Evolutionary conservation across 176 grass and related monocot species (phyloP).

Genomic region (Tillandsia leiboldiana): DNA sequence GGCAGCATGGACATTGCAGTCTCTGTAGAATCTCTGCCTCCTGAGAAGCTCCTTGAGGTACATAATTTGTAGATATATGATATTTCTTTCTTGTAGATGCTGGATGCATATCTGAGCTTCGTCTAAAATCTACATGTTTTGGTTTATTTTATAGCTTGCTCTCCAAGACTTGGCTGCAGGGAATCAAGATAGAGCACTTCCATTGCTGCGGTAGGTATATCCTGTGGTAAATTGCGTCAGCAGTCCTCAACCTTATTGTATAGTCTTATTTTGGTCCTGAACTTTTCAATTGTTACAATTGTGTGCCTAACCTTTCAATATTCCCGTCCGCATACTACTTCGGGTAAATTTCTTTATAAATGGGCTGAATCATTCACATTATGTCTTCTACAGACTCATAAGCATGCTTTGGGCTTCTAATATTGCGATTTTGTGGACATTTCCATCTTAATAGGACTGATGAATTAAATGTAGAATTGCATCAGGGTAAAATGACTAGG

Average conservation of each 20-base stretch:
- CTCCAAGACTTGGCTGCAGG: slow-evolving; percentile 23
- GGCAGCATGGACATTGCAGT: slow-evolving; percentile 3
- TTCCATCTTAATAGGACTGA: no score
- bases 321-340: no score
- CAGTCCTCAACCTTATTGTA: neutral
- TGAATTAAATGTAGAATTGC: no score
- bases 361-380: no score
- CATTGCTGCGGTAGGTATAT: slow-evolving; percentile 5
- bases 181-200: slow-evolving; percentile 4
- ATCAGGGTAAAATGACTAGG: no score
- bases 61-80: neutral
- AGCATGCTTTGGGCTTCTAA: no score
- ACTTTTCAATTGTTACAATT: no score
- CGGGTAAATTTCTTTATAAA: no score
- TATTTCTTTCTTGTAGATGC: neutral
- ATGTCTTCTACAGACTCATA: no score
- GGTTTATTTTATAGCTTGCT: slow-evolving; percentile 22
- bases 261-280: neutral
- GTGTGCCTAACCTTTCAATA: no score
- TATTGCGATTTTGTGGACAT: no score
- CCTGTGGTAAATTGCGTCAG: neutral
- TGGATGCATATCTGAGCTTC: neutral
- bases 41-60: slow-evolving; percentile 28
- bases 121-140: neutral
- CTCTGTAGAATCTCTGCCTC: slow-evolving; percentile 21